Conservation (phyloP, 2,329 filamentous ascomycete genomes). For the Zasmidium cellare region DNA sequence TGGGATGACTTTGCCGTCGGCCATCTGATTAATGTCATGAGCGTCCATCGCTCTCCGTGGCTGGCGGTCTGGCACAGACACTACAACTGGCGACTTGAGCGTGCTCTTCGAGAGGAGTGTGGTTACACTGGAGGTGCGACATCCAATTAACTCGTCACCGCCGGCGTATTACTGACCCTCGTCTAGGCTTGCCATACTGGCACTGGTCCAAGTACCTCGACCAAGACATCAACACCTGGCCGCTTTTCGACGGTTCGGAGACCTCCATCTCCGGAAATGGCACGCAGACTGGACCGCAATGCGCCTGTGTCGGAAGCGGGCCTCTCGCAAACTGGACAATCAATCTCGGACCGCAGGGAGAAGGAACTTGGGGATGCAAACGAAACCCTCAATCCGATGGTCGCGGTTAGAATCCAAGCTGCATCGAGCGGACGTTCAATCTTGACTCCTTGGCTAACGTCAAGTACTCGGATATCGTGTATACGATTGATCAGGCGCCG, state of each 20-base stretch:
- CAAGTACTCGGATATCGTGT: constrained; percentile 17
- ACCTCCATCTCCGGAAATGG: constrained; percentile 37
- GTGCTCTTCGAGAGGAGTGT: constrained; percentile 36
- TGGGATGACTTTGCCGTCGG: constrained; percentile 24
- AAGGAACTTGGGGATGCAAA: constrained; percentile 16
- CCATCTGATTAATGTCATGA: constrained; percentile 10
- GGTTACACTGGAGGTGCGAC: constrained; percentile 15
- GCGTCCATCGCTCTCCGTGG: constrained; percentile 17
- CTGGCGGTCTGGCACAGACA: constrained; percentile 17
- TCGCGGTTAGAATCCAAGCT: constrained; percentile 35
- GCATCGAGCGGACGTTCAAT: constrained; percentile 27
- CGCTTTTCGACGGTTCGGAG: constrained; percentile 54
- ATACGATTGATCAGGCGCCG: constrained; percentile 5
- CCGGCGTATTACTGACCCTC: constrained; percentile 34
- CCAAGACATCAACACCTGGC: constrained; percentile 40
- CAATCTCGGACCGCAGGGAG: constrained; percentile 49
- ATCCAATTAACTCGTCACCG: constrained; percentile 35
- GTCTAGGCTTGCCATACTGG: constrained; percentile 45
- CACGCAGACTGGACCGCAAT: constrained; percentile 2
- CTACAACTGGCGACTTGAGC: constrained; percentile 23
- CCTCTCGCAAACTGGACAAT: constrained; percentile 42
- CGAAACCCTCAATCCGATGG: constrained; percentile 35
- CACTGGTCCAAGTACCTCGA: constrained; percentile 51
- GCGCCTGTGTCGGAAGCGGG: neutral
- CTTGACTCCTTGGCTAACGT: constrained; percentile 6